These are phyloP conservation scores for Populus trichocarpa DNA, from an alignment of 441 rosid genomes.

Conservation along the genomic window DNA sequence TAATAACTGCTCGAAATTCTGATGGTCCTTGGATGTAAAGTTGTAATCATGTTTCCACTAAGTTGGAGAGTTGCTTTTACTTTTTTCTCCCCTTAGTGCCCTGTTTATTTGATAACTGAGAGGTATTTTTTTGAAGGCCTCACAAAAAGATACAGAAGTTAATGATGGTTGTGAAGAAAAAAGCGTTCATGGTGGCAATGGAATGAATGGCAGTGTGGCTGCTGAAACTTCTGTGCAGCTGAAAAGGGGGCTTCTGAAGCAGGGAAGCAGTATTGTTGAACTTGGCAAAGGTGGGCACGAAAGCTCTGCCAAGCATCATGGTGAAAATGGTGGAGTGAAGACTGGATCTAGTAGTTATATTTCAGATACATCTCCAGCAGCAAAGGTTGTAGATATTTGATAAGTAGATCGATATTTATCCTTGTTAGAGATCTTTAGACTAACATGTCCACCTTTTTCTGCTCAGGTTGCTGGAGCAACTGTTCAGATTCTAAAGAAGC, in stretches of 20 bases:
- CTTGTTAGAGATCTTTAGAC: not conserved
- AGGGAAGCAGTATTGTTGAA: constrained; percentile 19
- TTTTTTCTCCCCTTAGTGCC: not conserved
- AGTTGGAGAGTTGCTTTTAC: not conserved
- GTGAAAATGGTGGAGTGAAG: constrained; percentile 21
- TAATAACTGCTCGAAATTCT: not conserved
- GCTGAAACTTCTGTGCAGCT: constrained; percentile 13
- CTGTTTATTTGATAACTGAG: not conserved
- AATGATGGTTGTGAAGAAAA: constrained; percentile 30
- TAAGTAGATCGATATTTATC: constrained; percentile 5
- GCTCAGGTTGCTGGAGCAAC: constrained; percentile 51
- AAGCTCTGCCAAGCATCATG: constrained; percentile 17
- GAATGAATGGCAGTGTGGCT: constrained; percentile 3
- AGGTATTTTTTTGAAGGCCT: constrained; percentile 25
- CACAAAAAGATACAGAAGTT: constrained; percentile 30
- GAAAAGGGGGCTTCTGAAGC: constrained; percentile 20
- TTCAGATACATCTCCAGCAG: constrained; percentile 26
- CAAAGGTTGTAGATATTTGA: constrained; percentile 32
- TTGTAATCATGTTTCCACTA: not conserved
- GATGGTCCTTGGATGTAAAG: not conserved
- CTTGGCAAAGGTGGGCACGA: constrained; percentile 4
- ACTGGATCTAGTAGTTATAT: not conserved
- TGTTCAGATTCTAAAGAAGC: constrained; percentile 55
- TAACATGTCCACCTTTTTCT: constrained; percentile 16
- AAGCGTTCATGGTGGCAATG: constrained; percentile 13